These are phyloP conservation scores for Ichthyophthirius multifiliis DNA, from an alignment of 169 alveolate species.

Conservation along the genomic window DNA sequence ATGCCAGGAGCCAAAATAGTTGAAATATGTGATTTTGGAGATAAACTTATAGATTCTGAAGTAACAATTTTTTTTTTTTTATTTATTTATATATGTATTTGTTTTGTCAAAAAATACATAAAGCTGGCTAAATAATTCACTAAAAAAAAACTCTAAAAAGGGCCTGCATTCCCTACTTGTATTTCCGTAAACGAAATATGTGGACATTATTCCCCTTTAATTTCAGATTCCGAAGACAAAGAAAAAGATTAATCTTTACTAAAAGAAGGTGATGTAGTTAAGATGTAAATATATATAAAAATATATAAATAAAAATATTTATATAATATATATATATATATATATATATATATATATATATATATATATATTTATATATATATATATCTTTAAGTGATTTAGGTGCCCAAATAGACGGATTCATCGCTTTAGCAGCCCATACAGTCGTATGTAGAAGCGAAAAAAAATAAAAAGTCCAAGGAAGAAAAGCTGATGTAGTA, in stretches of 20 bases:
- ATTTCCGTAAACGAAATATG: slow-evolving; percentile 94
- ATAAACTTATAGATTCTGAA: slow-evolving; percentile 44
- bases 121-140: slow-evolving; percentile 44
- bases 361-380: too few species aligned
- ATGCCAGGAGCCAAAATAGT: slow-evolving; percentile 81
- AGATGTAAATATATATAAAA: slow-evolving; percentile 50
- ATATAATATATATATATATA: too few species aligned
- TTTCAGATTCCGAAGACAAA: slow-evolving; percentile 55
- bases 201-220: slow-evolving; percentile 92
- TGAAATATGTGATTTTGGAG: slow-evolving; percentile 72
- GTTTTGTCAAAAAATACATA: slow-evolving; percentile 44
- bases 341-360: too few species aligned
- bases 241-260: slow-evolving; percentile 63
- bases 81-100: not conserved
- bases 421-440: slow-evolving; percentile 86
- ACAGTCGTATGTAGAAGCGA: slow-evolving; percentile 82
- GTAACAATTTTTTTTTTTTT: not conserved
- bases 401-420: slow-evolving; percentile 95
- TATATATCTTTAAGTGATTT: slow-evolving; percentile 50
- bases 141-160: slow-evolving; percentile 90
- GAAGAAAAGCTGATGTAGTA: slow-evolving; percentile 82
- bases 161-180: slow-evolving; percentile 97
- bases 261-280: slow-evolving; percentile 91
- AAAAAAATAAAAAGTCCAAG: slow-evolving; percentile 48
- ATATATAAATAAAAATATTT: not conserved